Evolutionary conservation across 805 yeast species (phyloP).

Genomic region (Suhomyces xylopsoci): DNA sequence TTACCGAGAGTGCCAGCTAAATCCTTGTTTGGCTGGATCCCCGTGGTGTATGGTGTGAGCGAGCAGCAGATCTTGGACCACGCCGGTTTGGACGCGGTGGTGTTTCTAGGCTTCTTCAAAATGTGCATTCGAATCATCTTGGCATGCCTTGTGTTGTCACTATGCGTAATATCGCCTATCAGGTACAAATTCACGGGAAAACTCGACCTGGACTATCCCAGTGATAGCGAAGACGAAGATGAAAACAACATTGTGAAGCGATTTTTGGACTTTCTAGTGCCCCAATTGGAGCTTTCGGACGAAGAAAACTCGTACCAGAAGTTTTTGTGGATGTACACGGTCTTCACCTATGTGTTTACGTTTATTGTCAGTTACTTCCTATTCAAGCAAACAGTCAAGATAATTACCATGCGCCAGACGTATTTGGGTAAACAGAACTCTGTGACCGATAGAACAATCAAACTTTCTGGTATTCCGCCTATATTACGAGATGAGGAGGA

Average conservation of each 20-base stretch:
- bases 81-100: constrained; percentile 94
- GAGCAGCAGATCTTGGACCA: constrained; percentile 80
- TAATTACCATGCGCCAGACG: constrained; percentile 73
- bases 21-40: constrained; percentile 79
- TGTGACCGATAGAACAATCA: constrained; percentile 85
- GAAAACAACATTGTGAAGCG: constrained; percentile 3
- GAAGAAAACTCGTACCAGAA: constrained; percentile 41
- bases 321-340: constrained; percentile 81
- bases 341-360: constrained; percentile 85
- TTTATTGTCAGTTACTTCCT: constrained; percentile 57
- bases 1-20: constrained; percentile 57
- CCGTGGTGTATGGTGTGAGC: constrained; percentile 56
- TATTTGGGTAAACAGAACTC: constrained; percentile 85
- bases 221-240: constrained; percentile 23
- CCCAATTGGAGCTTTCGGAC: neutral
- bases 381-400: constrained; percentile 65
- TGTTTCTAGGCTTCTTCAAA: constrained; percentile 84
- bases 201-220: constrained; percentile 46
- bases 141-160: constrained; percentile 65
- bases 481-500: constrained; percentile 69
- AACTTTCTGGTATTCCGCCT: constrained; percentile 86
- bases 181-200: constrained; percentile 80
- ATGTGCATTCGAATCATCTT: constrained; percentile 74
- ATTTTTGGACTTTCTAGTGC: neutral
- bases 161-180: constrained; percentile 77